Percentiles rank a stretch among this genome's conserved stretches.
These are phyloP conservation scores for Cryptosporidium tyzzeri DNA, from an alignment of 169 alveolate species.

Conservation along the genomic window DNA sequence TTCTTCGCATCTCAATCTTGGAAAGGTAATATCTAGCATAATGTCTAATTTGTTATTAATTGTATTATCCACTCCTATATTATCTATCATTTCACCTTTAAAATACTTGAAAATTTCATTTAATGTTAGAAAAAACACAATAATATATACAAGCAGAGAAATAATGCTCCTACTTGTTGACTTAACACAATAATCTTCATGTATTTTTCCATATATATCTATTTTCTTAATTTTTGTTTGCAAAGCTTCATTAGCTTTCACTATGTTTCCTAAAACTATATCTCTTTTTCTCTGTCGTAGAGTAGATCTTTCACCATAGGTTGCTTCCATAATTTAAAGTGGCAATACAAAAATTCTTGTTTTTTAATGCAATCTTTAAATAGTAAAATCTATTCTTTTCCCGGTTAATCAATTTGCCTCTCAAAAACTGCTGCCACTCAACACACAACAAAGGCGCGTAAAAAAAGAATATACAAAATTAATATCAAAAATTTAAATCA, in stretches of 20 bases:
- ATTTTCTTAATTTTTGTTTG: constrained; percentile 41
- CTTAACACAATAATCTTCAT: constrained; percentile 71
- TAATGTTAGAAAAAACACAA: constrained; percentile 29
- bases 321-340: constrained; percentile 1
- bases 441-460: constrained; percentile 54
- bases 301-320: neutral
- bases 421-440: constrained; percentile 49
- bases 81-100: constrained; percentile 47
- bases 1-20: constrained; percentile 74
- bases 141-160: constrained; percentile 22
- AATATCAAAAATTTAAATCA: neutral
- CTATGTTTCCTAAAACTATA: constrained; percentile 9
- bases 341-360: neutral
- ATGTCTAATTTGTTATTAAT: constrained; percentile 60
- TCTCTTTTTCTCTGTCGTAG: constrained; percentile 36
- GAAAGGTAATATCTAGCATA: constrained; percentile 47
- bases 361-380: constrained; percentile 45
- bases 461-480: neutral
- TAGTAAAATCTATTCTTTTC: constrained; percentile 38
- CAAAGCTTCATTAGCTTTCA: constrained; percentile 12
- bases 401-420: constrained; percentile 55
- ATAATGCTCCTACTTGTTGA: constrained; percentile 66
- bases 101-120: constrained; percentile 32
- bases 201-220: constrained; percentile 71
- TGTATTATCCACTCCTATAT: constrained; percentile 56